A percentile compares a stretch with the other conserved stretches of the same genome.
These are phyloP conservation scores for Torulaspora maleeae DNA, from an alignment of 805 yeast genomes.

Conservation along the genomic window DNA sequence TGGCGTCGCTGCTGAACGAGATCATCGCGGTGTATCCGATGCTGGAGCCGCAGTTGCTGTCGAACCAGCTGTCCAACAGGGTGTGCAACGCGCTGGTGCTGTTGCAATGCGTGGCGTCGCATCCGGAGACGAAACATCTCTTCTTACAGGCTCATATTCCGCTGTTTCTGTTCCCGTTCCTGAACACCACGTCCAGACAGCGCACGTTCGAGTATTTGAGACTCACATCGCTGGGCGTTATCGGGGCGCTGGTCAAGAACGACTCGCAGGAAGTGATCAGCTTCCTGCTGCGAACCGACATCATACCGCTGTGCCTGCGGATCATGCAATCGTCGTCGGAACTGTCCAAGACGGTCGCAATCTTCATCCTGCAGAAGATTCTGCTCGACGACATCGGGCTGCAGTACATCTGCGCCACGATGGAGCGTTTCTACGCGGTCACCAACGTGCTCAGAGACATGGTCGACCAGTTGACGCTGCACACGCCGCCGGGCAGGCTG, in stretches of 20 bases:
- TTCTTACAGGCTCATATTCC: constrained; percentile 91
- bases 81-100: constrained; percentile 95
- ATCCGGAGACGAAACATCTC: constrained; percentile 78
- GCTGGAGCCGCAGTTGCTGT: constrained; percentile 78
- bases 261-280: constrained; percentile 94
- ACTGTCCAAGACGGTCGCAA: constrained; percentile 91
- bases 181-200: constrained; percentile 86
- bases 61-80: constrained; percentile 82
- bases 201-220: constrained; percentile 91
- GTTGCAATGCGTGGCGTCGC: constrained; percentile 94
- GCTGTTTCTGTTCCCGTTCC: constrained; percentile 84
- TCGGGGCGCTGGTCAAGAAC: constrained; percentile 93
- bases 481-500: constrained; percentile 70
- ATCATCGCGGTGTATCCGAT: constrained; percentile 86
- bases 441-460: constrained; percentile 79
- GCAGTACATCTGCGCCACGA: constrained; percentile 88
- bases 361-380: constrained; percentile 90
- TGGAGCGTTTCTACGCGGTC: constrained; percentile 91
- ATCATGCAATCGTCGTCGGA: constrained; percentile 96
- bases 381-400: constrained; percentile 88
- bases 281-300: constrained; percentile 89
- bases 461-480: constrained; percentile 77
- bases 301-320: constrained; percentile 87
- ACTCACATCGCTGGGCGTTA: constrained; percentile 89
- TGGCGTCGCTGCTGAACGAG: constrained; percentile 86